Base-by-base conservation (phyloP, 495 filamentous ascomycete species). In the Xylaria cubensis region DNA sequence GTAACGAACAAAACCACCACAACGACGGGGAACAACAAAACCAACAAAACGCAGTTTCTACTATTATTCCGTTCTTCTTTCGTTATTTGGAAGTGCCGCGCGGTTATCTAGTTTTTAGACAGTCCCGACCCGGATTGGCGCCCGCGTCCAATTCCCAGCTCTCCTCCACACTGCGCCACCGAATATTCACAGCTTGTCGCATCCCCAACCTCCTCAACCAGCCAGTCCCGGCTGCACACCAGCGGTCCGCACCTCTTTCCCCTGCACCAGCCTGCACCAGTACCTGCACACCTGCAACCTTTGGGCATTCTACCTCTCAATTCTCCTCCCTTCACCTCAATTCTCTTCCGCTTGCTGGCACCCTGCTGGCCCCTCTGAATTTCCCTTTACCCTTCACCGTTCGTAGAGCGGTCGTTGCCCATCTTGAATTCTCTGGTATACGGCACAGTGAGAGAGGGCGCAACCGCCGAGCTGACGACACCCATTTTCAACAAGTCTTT, bases 391-490 rank as follows among this genome's bases (percentile, higher is more conserved):
- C 71, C 41, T 71, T 64, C 46, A 59, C 59, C 68, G 44, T 46
- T 42, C 34, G 48, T 17, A 48, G 21, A 63, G 51, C 26, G 26
- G 12, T 63, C 29, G 61, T 72, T 67, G 70, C 70, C 80, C 84
- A 83, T 70, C 78, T 86, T 86, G 84, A 85, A 82, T 74, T 72
- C 82, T 77, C 76, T 72, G 70, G 77, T 81, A 73, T 74, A 73
- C 39, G 51, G 72, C 76, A 72, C 73, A 74, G 80, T 77, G 73
- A 80, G 73, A 74, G 73, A 73, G 71, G 75, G 79, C 79, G 75
- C 76, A 74, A 75, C 76, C 81, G 82, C 81, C 77, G 79, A 81
- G 79, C 81, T 80, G 80, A 80, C 81, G 69, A 78, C 80, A 72
- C 79, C 73, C 74, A 75, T 72, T 44, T 73, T 75, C 44, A 63